Conservation (phyloP, 1,284 basidiomycete species). For the Anthracocystis setariae region DNA sequence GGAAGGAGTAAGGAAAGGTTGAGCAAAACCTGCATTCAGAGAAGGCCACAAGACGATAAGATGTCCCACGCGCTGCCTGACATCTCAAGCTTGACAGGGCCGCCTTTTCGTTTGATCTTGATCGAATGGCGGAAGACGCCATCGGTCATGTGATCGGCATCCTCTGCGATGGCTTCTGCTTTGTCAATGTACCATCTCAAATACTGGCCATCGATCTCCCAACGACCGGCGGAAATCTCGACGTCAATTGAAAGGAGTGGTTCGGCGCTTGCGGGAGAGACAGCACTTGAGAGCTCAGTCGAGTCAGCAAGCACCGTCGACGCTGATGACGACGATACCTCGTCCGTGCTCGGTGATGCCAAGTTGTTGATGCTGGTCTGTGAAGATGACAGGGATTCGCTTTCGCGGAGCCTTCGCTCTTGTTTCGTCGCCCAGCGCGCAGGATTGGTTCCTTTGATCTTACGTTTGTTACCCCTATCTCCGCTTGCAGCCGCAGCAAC, state of each 20-base stretch:
- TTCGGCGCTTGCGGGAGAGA: constrained; percentile 5
- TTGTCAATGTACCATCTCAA: constrained; percentile 82
- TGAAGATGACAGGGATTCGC: constrained; percentile 19
- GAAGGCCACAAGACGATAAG: constrained; percentile 34
- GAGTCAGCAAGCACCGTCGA: constrained; percentile 28
- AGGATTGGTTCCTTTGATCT: constrained; percentile 9
- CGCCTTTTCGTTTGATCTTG: constrained; percentile 36
- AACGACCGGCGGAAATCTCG: constrained; percentile 75
- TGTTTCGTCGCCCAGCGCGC: constrained; percentile 28
- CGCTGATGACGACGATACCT: constrained; percentile 15
- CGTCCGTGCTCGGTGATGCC: constrained; percentile 16
- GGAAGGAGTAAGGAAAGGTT: background rate
- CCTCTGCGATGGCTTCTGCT: constrained; percentile 35
- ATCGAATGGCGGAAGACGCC: constrained; percentile 42
- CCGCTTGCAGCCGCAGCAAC: constrained; percentile 58
- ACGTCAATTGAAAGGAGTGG: constrained; percentile 67
- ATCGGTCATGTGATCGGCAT: constrained; percentile 19
- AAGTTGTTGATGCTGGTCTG: constrained; percentile 14
- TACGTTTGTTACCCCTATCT: constrained; percentile 30
- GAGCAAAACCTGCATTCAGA: constrained; percentile 2
- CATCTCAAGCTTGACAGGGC: constrained; percentile 37
- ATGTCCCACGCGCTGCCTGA: constrained; percentile 43
- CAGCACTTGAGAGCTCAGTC: constrained; percentile 15
- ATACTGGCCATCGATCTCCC: constrained; percentile 75
- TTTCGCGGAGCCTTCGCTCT: constrained; percentile 25